Evolutionary conservation across 768 basidiomycete species (phyloP).

Genomic region (Pleurotus cornucopiae): DNA sequence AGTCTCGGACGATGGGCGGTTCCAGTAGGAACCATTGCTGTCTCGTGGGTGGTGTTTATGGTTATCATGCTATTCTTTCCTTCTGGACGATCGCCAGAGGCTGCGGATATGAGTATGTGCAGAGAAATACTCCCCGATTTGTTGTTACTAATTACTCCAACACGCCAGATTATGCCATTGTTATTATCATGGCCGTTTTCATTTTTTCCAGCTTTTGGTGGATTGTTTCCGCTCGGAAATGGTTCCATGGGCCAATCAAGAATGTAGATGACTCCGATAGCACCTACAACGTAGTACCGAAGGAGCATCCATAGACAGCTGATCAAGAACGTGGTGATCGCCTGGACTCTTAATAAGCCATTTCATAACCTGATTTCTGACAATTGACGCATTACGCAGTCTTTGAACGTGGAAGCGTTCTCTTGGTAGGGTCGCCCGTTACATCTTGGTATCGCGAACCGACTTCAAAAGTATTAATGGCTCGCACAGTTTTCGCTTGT

Average conservation of each 20-base stretch:
- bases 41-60: conserved; percentile 65
- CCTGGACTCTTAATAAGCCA: too few relatives aligned
- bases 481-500: too few relatives aligned
- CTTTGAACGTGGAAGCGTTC: too few relatives aligned
- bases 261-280: conserved; percentile 33
- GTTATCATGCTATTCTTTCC: conserved; percentile 58
- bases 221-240: conserved; percentile 62
- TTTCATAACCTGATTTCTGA: not conserved
- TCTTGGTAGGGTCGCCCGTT: not conserved
- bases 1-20: conserved; percentile 55
- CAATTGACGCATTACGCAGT: too few relatives aligned
- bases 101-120: conserved; percentile 54
- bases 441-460: not conserved
- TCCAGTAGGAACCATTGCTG: conserved; percentile 57
- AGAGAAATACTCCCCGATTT: conserved; percentile 3
- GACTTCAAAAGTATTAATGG: too few relatives aligned
- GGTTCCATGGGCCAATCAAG: conserved; percentile 66
- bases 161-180: conserved; percentile 59
- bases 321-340: not conserved
- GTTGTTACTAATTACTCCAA: not conserved
- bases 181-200: conserved; percentile 62
- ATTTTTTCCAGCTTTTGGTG: conserved; percentile 61
- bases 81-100: conserved; percentile 29
- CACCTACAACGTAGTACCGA: conserved; percentile 2
- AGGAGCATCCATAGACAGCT: not conserved